Conservation (phyloP, 306 rosid genomes). For the Prunus dulcis region DNA sequence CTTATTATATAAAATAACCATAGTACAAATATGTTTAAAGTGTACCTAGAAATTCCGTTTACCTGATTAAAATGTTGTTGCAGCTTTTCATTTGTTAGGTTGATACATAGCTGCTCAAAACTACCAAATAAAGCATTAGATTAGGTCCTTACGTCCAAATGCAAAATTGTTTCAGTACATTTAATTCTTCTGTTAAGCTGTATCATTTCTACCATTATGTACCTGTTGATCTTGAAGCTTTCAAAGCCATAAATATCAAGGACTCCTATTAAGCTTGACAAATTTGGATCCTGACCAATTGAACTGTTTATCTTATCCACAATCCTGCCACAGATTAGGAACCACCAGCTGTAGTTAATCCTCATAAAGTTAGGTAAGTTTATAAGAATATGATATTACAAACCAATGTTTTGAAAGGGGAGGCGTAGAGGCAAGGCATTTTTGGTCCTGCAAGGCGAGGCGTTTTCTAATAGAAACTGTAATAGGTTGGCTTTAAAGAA, state of each 20-base stretch:
- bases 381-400: conserved; percentile 1
- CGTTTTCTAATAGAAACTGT: too few species aligned
- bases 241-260: conserved; percentile 92
- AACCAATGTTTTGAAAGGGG: background rate
- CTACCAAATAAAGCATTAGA: conserved; percentile 32
- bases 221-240: conserved; percentile 92
- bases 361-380: conserved; percentile 7
- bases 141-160: conserved; percentile 1
- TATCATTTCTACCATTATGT: background rate
- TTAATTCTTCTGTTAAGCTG: background rate
- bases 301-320: conserved; percentile 83
- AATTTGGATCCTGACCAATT: conserved; percentile 81
- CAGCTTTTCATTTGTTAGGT: conserved; percentile 83
- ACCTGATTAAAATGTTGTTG: conserved; percentile 94
- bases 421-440: too few species aligned
- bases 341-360: conserved; percentile 10
- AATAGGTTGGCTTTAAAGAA: background rate
- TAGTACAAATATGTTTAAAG: conserved; percentile 1
- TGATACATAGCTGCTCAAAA: conserved; percentile 91
- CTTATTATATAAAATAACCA: conserved; percentile 9
- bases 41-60: conserved; percentile 25
- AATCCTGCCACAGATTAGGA: conserved; percentile 57
- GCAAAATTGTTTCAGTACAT: background rate
- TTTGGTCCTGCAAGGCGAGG: too few species aligned
- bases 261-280: conserved; percentile 74